phyloP scores from a whole-genome alignment of 2,329 filamentous ascomycete species.

The Colletotrichum gigasporum region DNA sequence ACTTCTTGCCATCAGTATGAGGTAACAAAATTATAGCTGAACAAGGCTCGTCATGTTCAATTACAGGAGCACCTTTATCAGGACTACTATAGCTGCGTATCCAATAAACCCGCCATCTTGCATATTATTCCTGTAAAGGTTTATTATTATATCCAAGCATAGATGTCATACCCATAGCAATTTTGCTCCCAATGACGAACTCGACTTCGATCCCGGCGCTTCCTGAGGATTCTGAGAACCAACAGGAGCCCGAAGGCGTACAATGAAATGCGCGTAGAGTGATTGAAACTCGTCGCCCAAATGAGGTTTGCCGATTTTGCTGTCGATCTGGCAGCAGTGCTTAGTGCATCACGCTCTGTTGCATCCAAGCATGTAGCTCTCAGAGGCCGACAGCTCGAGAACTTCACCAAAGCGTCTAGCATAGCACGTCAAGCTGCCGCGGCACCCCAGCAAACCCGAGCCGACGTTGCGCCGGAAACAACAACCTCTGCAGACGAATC shows the following conservation, averaged over 20 bases:
- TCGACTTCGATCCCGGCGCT: constrained; percentile 4
- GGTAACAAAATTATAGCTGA: too few relatives aligned
- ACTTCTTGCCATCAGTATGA: too few relatives aligned
- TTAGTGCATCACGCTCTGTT: constrained; percentile 75
- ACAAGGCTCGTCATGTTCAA: too few relatives aligned
- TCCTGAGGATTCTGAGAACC: background rate
- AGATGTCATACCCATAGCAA: constrained; percentile 1
- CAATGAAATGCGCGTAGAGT: constrained; percentile 2
- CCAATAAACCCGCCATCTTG: background rate
- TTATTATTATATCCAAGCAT: background rate
- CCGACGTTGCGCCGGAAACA: background rate
- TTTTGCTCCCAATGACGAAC: constrained; percentile 31
- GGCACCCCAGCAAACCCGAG: constrained; percentile 2
- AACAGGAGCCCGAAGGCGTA: background rate
- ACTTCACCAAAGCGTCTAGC: constrained; percentile 57
- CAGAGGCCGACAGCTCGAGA: constrained; percentile 62
- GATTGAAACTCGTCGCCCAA: constrained; percentile 4
- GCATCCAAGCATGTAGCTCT: constrained; percentile 70
- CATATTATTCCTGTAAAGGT: background rate
- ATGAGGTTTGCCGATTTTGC: constrained; percentile 72
- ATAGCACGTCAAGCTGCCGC: constrained; percentile 39
- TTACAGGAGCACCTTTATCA: too few relatives aligned
- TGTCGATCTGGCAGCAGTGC: constrained; percentile 75
- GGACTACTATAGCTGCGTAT: too few relatives aligned
- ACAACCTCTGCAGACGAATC: background rate